Conservation (phyloP, 495 filamentous ascomycete genomes). For the Evernia prunastri region DNA sequence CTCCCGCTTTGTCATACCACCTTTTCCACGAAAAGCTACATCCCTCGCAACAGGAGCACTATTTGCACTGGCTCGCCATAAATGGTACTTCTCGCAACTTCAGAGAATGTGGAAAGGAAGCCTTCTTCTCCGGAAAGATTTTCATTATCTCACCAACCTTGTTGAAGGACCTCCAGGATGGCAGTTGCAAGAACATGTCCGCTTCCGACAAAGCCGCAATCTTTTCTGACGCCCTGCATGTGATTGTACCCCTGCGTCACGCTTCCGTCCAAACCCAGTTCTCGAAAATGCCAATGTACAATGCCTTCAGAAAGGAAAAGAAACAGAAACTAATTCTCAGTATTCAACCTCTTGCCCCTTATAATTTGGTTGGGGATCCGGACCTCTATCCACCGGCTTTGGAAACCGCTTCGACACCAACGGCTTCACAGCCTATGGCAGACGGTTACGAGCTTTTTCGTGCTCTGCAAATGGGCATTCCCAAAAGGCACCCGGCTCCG, state of each 20-base stretch:
- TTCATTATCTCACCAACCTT: background rate
- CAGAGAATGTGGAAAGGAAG: background rate
- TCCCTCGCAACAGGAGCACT: background rate
- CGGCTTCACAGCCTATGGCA: background rate
- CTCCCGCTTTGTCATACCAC: too few species aligned
- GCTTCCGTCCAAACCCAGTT: background rate
- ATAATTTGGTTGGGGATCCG: background rate
- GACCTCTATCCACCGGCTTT: background rate
- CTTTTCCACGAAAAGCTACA: background rate
- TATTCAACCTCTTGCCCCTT: background rate
- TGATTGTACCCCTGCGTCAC: background rate
- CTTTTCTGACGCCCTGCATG: background rate
- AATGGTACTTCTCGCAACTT: background rate
- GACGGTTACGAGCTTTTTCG: too few species aligned
- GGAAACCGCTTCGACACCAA: background rate
- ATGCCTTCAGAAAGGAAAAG: background rate
- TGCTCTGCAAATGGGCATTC: background rate
- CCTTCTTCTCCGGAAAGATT: background rate
- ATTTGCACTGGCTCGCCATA: background rate
- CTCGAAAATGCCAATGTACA: background rate
- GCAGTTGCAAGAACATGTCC: background rate
- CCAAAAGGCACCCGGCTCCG: background rate
- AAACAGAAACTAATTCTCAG: background rate
- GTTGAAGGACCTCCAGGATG: background rate
- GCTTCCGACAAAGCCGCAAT: background rate